A percentile compares a stretch with the other conserved stretches of the same genome.
These are phyloP conservation scores for Dalbergia cultrata DNA, from an alignment of 306 rosid genomes.

Conservation along the genomic window DNA sequence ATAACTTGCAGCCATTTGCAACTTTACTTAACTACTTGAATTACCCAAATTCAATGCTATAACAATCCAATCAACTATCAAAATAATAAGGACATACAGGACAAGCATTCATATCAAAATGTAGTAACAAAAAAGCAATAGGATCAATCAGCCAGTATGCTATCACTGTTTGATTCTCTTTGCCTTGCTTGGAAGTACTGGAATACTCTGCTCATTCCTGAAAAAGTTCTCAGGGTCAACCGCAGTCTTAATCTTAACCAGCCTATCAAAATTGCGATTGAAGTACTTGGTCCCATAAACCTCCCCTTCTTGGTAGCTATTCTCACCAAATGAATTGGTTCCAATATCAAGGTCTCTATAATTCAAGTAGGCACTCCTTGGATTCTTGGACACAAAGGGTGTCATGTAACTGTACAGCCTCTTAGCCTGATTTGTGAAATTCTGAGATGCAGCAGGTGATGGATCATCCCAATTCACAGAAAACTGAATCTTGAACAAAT, in stretches of 20 bases:
- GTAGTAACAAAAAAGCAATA: too few species aligned
- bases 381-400: constrained; percentile 73
- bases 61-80: background rate
- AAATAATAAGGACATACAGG: background rate
- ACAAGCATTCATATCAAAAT: background rate
- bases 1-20: background rate
- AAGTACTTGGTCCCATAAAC: constrained; percentile 76
- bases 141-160: background rate
- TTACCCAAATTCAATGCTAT: background rate
- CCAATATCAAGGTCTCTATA: constrained; percentile 89
- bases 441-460: constrained; percentile 31
- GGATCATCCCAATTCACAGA: constrained; percentile 67
- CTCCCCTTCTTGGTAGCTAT: constrained; percentile 60
- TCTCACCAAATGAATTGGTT: constrained; percentile 42
- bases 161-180: background rate
- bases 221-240: constrained; percentile 79
- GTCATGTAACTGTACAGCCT: constrained; percentile 69
- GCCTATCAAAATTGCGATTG: constrained; percentile 62
- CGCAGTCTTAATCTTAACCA: constrained; percentile 66
- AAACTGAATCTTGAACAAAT: constrained; percentile 72
- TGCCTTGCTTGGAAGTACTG: constrained; percentile 33
- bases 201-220: constrained; percentile 85
- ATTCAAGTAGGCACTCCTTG: constrained; percentile 59
- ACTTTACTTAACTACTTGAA: background rate
- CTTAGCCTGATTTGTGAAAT: constrained; percentile 46